Evolutionary conservation across 2,329 filamentous ascomycete genomes (phyloP).

Genomic region (Colletotrichum sp.): DNA sequence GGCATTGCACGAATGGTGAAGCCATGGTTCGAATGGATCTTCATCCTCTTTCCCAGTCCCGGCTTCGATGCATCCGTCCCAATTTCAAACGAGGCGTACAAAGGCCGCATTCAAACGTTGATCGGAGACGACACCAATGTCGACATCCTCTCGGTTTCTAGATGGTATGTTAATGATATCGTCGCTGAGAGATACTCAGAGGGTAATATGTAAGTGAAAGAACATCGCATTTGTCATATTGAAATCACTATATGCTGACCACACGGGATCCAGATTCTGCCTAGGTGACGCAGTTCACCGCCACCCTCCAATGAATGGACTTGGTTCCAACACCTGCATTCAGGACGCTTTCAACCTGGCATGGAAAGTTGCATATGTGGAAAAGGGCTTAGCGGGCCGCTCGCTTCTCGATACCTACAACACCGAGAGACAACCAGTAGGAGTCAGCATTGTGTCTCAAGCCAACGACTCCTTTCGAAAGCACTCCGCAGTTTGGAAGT

Average conservation of each 20-base stretch:
- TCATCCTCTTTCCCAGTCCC: neutral
- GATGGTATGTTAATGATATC: neutral
- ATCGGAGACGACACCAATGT: neutral
- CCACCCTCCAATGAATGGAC: conserved; percentile 54
- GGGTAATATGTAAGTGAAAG: neutral
- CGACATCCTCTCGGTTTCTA: neutral
- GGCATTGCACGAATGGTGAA: neutral
- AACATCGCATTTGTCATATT: neutral
- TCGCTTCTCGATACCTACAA: neutral
- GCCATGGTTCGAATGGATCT: neutral
- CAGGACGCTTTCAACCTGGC: conserved; percentile 53
- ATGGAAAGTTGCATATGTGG: conserved; percentile 45
- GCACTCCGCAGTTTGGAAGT: neutral
- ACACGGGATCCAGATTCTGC: neutral
- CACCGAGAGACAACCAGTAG: neutral
- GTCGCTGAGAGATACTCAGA: neutral
- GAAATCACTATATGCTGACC: neutral
- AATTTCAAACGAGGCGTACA: neutral
- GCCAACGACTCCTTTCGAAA: neutral
- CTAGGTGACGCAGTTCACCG: conserved; percentile 32
- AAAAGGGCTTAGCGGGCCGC: neutral
- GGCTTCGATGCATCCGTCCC: conserved; percentile 37
- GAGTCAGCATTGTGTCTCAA: neutral
- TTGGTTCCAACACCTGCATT: conserved; percentile 57
- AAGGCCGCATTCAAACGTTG: neutral